A percentile compares a stretch with the other conserved stretches of the same genome.
These are phyloP conservation scores for Suillus cothurnatus DNA, from an alignment of 768 basidiomycete species.

Conservation along the genomic window DNA sequence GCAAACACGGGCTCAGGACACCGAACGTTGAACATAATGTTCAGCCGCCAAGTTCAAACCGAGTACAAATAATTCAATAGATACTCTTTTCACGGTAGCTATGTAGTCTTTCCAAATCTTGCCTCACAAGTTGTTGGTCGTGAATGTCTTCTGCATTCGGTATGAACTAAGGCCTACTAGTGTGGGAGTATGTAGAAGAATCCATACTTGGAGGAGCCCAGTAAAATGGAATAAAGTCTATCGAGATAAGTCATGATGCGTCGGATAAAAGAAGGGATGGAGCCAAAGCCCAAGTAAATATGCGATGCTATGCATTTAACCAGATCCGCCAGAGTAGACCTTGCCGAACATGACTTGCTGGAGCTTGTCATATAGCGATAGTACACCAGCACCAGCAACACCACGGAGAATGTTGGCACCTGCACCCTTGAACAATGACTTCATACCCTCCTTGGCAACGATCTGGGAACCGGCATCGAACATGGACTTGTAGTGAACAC, in stretches of 20 bases:
- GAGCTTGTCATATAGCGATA: slow-evolving; percentile 98
- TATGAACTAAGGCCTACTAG: slow-evolving; percentile 20
- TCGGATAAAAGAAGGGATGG: slow-evolving; percentile 32
- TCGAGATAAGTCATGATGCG: slow-evolving; percentile 26
- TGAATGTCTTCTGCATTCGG: slow-evolving; percentile 19
- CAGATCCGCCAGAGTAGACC: slow-evolving; percentile 93
- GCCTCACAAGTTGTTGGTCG: background rate
- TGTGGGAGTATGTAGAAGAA: slow-evolving; percentile 25
- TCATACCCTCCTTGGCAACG: slow-evolving; percentile 90
- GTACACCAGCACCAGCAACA: slow-evolving; percentile 99
- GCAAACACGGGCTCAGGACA: background rate
- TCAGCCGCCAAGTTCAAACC: too few species aligned
- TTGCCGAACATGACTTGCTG: slow-evolving; percentile 97
- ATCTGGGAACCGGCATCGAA: slow-evolving; percentile 96
- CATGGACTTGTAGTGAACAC: slow-evolving; percentile 99
- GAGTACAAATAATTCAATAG: too few species aligned
- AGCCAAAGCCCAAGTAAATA: slow-evolving; percentile 29
- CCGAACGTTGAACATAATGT: too few species aligned
- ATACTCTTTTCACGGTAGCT: background rate
- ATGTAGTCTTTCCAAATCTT: background rate
- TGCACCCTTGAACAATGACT: slow-evolving; percentile 99
- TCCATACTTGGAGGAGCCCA: slow-evolving; percentile 23
- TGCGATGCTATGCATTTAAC: slow-evolving; percentile 20
- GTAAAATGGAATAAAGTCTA: slow-evolving; percentile 38
- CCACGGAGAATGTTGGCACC: slow-evolving; percentile 97